Evolutionary conservation across 2,329 filamentous ascomycete genomes (phyloP).

Genomic region (Cercospora sp.): DNA sequence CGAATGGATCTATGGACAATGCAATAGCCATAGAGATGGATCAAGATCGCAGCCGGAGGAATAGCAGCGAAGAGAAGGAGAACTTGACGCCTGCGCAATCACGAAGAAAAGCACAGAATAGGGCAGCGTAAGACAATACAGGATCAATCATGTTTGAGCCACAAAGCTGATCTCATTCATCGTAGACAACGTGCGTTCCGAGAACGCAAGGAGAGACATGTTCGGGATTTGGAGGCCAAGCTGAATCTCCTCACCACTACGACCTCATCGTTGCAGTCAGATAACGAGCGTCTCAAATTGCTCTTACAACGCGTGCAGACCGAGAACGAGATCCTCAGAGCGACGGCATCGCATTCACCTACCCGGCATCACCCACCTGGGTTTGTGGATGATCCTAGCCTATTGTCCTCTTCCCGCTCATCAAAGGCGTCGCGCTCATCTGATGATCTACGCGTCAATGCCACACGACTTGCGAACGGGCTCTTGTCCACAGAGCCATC

Average conservation of each 20-base stretch:
- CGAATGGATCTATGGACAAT: conserved; percentile 46
- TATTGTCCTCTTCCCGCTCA: conserved; percentile 26
- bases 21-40: conserved; percentile 45
- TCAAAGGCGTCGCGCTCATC: conserved; percentile 20
- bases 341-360: conserved; percentile 61
- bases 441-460: conserved; percentile 23
- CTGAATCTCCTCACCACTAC: conserved; percentile 74
- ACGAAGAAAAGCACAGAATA: conserved; percentile 67
- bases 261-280: conserved; percentile 69
- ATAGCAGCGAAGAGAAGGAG: conserved; percentile 52
- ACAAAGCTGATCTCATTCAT: neutral
- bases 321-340: conserved; percentile 89
- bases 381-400: conserved; percentile 36
- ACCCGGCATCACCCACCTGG: conserved; percentile 47
- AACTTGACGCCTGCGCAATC: conserved; percentile 52
- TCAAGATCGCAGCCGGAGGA: conserved; percentile 34
- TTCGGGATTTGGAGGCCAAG: conserved; percentile 88
- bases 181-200: conserved; percentile 91
- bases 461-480: conserved; percentile 24
- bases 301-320: conserved; percentile 81
- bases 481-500: conserved; percentile 25
- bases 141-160: neutral
- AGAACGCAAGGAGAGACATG: conserved; percentile 90
- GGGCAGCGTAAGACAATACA: conserved; percentile 63
- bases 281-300: conserved; percentile 83